phyloP scores from a whole-genome alignment of 225 moss, liverwort and hornwort species.

The Thuidium tamariscinum region DNA sequence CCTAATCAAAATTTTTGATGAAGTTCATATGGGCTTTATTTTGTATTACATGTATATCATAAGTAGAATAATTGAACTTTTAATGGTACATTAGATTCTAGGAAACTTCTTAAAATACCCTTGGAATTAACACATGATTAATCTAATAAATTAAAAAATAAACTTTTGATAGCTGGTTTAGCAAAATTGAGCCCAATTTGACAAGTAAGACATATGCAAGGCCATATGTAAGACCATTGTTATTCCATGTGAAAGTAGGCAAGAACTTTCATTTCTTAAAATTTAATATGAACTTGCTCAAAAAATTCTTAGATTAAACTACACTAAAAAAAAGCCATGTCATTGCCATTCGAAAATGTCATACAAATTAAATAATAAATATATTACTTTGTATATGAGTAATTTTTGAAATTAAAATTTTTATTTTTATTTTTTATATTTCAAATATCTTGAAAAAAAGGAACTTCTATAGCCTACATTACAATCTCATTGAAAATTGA shows the following conservation, averaged over 20 bases:
- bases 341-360: neutral
- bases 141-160: neutral
- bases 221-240: too few relatives aligned
- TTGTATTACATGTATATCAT: neutral
- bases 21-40: accelerated
- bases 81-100: neutral
- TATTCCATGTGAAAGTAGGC: accelerated
- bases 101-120: accelerated
- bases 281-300: neutral
- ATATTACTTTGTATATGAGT: accelerated
- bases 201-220: too few relatives aligned
- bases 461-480: accelerated
- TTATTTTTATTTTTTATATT: neutral
- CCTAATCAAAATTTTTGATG: too few relatives aligned
- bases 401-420: neutral
- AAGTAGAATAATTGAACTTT: neutral
- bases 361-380: neutral
- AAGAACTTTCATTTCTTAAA: accelerated
- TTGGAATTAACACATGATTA: too few relatives aligned
- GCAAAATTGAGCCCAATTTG: neutral
- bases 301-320: neutral
- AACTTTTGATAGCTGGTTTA: neutral
- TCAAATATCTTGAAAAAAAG: neutral
- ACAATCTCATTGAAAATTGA: too few relatives aligned
- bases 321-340: too few relatives aligned